Percentiles rank a stretch among this genome's conserved stretches.
Evolutionary conservation across 2,329 filamentous ascomycete genomes (phyloP).

Genomic region (Aquanectria penicillioides): DNA sequence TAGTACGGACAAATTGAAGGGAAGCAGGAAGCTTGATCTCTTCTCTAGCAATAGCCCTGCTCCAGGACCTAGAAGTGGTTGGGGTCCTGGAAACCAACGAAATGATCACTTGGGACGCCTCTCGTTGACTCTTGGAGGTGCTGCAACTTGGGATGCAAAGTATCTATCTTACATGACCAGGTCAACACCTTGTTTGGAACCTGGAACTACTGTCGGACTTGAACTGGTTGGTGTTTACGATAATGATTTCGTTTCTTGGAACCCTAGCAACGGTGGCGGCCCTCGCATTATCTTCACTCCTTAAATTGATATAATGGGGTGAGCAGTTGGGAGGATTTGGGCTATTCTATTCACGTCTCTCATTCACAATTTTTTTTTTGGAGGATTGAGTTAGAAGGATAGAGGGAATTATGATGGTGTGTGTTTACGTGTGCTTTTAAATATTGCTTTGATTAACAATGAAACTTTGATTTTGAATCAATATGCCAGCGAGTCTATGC

Average conservation of each 20-base stretch:
- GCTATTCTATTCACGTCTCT: no score
- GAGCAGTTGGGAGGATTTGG: no score
- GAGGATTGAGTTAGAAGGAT: no score
- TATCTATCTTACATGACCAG: constrained; percentile 15
- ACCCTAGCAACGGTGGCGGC: no score
- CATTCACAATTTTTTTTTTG: no score
- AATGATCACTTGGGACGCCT: constrained; percentile 29
- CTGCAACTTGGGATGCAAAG: constrained; percentile 16
- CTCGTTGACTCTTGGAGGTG: neutral
- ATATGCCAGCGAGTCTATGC: no score
- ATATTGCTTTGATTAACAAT: no score
- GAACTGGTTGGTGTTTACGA: constrained; percentile 25
- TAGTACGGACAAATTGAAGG: constrained; percentile 24
- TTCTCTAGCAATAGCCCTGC: constrained; percentile 36
- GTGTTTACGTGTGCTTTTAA: no score
- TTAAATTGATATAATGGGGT: no score
- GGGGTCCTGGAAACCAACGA: constrained; percentile 39
- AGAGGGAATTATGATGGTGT: no score
- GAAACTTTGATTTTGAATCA: no score
- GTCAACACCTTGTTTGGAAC: constrained; percentile 15
- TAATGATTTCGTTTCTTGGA: constrained; percentile 14
- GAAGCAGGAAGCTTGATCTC: constrained; percentile 39
- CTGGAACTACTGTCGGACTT: constrained; percentile 12
- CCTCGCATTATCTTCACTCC: no score
- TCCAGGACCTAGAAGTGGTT: constrained; percentile 25